These are phyloP conservation scores for Hymenoscyphus fraxineus DNA, from an alignment of 2,329 filamentous ascomycete species.

Conservation along the genomic window DNA sequence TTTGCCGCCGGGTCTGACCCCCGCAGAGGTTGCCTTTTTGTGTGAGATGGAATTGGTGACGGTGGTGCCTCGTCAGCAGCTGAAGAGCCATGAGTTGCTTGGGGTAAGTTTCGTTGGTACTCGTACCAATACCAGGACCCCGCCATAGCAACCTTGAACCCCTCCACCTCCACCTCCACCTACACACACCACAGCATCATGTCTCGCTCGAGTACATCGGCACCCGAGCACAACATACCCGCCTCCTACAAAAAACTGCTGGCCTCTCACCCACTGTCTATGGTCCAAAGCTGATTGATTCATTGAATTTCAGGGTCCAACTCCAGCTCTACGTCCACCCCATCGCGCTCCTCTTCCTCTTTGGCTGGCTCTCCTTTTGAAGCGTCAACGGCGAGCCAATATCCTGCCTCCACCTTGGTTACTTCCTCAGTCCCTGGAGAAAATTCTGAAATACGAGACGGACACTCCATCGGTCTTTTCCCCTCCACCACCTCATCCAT, in stretches of 20 bases:
- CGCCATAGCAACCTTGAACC: conserved; percentile 23
- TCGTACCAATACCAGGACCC: conserved; percentile 11
- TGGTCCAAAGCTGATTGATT: conserved; percentile 11
- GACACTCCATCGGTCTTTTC: conserved; percentile 70
- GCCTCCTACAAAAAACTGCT: not conserved
- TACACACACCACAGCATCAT: conserved; percentile 5
- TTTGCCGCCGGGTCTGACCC: conserved; percentile 57
- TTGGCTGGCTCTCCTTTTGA: conserved; percentile 92
- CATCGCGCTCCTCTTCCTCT: conserved; percentile 76
- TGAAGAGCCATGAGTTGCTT: conserved; percentile 81
- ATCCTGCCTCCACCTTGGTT: conserved; percentile 91
- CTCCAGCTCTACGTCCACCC: conserved; percentile 73
- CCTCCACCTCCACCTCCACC: conserved; percentile 28
- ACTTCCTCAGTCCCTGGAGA: conserved; percentile 66
- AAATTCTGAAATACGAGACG: conserved; percentile 79
- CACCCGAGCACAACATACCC: not conserved
- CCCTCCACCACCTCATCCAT: conserved; percentile 66
- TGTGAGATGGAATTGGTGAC: conserved; percentile 98
- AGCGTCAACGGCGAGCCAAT: conserved; percentile 89
- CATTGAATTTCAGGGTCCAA: conserved; percentile 59
- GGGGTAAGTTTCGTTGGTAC: conserved; percentile 58
- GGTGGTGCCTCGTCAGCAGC: conserved; percentile 82
- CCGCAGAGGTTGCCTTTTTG: conserved; percentile 86
- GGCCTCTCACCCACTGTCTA: not conserved
- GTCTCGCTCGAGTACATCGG: not conserved